Evolutionary conservation across 805 yeast species (phyloP).

Genomic region (Wickerhamiella spandovensis): DNA sequence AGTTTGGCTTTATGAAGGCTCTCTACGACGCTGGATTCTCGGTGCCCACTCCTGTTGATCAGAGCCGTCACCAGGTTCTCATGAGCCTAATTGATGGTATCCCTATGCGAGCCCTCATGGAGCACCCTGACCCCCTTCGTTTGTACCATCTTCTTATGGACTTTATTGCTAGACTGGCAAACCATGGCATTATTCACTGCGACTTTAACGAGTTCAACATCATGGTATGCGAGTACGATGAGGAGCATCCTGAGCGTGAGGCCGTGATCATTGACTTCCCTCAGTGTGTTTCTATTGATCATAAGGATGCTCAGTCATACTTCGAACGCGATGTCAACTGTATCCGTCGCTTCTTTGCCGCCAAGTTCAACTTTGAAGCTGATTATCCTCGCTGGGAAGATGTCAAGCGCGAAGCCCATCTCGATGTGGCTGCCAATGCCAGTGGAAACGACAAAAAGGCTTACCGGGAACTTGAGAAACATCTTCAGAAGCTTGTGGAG

Average conservation of each 20-base stretch:
- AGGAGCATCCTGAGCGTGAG: conserved; percentile 38
- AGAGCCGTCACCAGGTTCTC: conserved; percentile 79
- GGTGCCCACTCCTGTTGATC: conserved; percentile 83
- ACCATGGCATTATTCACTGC: conserved; percentile 88
- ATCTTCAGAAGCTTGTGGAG: conserved; percentile 33
- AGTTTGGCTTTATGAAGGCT: conserved; percentile 74
- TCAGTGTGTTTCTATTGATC: conserved; percentile 90
- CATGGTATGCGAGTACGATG: conserved; percentile 49
- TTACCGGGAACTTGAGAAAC: conserved; percentile 58
- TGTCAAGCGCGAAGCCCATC: conserved; percentile 47
- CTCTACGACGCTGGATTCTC: conserved; percentile 61
- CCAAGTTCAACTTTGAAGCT: conserved; percentile 65
- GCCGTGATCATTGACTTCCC: conserved; percentile 96
- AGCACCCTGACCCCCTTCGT: conserved; percentile 53
- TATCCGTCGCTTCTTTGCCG: conserved; percentile 67
- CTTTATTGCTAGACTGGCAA: conserved; percentile 71
- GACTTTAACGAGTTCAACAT: conserved; percentile 96
- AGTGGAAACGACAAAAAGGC: conserved; percentile 65
- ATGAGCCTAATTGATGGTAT: conserved; percentile 88
- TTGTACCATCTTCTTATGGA: conserved; percentile 78
- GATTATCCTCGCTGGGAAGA: conserved; percentile 79
- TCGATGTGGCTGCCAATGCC: conserved; percentile 84
- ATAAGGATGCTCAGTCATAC: conserved; percentile 73
- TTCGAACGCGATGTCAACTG: conserved; percentile 91
- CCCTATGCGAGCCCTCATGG: conserved; percentile 72